phyloP scores from a whole-genome alignment of 1,139 yeast species.

The Taphrina confusa region DNA sequence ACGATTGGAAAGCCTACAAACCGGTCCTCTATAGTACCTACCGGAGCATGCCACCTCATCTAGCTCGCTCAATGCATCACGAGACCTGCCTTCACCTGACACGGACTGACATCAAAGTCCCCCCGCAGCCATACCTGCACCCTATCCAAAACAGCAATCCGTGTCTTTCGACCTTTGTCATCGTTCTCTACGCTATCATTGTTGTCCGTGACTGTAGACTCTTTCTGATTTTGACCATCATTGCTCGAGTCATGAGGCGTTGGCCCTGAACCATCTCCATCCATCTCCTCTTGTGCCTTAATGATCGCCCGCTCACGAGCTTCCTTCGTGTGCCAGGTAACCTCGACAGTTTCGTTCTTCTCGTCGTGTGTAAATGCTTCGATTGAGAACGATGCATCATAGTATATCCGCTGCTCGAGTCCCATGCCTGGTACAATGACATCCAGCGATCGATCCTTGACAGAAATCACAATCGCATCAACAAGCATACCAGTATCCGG shows the following conservation, averaged over 20 bases:
- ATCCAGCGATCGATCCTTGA: slow-evolving; percentile 93
- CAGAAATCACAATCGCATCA: slow-evolving; percentile 90
- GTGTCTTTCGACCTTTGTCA: background rate
- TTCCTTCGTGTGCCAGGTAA: slow-evolving; percentile 21
- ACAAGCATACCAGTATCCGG: slow-evolving; percentile 65
- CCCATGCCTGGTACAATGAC: slow-evolving; percentile 93
- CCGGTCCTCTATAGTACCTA: background rate
- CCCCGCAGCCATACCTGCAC: slow-evolving; percentile 27
- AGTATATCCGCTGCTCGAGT: slow-evolving; percentile 94
- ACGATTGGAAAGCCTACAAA: too few species aligned
- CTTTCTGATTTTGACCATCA: background rate
- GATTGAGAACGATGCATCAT: slow-evolving; percentile 61
- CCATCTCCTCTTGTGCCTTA: slow-evolving; percentile 8
- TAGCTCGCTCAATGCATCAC: slow-evolving; percentile 2
- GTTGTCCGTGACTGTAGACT: background rate
- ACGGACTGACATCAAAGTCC: slow-evolving; percentile 25
- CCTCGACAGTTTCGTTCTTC: slow-evolving; percentile 9
- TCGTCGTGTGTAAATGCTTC: slow-evolving; percentile 19
- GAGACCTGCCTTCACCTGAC: slow-evolving; percentile 25
- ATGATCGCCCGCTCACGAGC: slow-evolving; percentile 10
- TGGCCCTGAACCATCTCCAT: background rate
- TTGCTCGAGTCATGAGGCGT: background rate
- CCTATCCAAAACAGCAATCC: slow-evolving; percentile 19
- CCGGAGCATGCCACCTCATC: background rate
- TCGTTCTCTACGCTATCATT: background rate